These are phyloP conservation scores for Plasmodium fragile DNA, from an alignment of 169 alveolate species.

Conservation along the genomic window DNA sequence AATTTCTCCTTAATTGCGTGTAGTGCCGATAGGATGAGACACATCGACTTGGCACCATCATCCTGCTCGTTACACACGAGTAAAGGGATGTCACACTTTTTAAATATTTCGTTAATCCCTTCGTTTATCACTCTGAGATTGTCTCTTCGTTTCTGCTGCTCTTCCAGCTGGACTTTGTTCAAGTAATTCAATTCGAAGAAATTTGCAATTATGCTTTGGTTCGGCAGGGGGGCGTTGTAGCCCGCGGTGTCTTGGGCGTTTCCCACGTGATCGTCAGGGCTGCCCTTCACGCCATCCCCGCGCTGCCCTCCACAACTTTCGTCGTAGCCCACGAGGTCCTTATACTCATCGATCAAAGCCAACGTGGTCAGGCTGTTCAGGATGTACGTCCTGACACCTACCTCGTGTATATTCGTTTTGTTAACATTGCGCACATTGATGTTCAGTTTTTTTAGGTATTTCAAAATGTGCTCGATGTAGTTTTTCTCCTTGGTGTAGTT, in stretches of 20 bases:
- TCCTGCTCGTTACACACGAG: not conserved
- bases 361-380: constrained; percentile 52
- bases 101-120: constrained; percentile 54
- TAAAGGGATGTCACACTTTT: constrained; percentile 45
- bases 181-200: constrained; percentile 44
- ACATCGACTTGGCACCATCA: not conserved
- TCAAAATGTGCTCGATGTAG: constrained; percentile 62
- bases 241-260: not conserved
- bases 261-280: not conserved
- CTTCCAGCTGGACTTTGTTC: constrained; percentile 3
- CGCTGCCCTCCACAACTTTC: not conserved
- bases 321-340: constrained; percentile 32
- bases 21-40: constrained; percentile 34
- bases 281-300: not conserved
- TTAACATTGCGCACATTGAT: constrained; percentile 36
- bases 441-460: constrained; percentile 57
- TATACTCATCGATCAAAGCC: constrained; percentile 71
- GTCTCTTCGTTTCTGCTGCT: not conserved
- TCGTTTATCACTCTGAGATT: constrained; percentile 15
- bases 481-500: constrained; percentile 54
- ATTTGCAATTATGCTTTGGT: constrained; percentile 12
- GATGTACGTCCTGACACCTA: constrained; percentile 30
- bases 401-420: constrained; percentile 49
- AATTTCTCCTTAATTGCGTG: constrained; percentile 59
- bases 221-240: not conserved